Conservation (phyloP, 257 asterid species). For the Forsythia viridissima region DNA sequence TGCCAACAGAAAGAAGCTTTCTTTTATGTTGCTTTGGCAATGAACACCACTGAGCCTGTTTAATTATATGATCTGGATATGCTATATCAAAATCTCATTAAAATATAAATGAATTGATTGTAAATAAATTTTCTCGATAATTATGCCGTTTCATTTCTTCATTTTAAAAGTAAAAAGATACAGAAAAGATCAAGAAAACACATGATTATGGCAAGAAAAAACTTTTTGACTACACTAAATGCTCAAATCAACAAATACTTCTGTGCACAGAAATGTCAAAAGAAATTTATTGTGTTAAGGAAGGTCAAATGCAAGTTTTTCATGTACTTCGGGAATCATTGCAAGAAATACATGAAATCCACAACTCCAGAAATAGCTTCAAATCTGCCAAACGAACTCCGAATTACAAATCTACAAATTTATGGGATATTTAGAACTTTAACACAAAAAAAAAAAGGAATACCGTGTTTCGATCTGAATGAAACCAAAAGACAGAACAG, state of each 20-base stretch:
- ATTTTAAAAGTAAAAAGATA: conserved; percentile 5
- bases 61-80: conserved; percentile 38
- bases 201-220: background rate
- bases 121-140: conserved; percentile 37
- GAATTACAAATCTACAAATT: too few relatives aligned
- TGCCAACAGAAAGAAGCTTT: conserved; percentile 21
- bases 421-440: too few relatives aligned
- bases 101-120: conserved; percentile 31
- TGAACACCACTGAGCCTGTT: conserved; percentile 34
- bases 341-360: background rate
- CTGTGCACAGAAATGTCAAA: background rate
- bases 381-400: too few relatives aligned
- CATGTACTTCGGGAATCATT: conserved; percentile 15
- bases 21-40: conserved; percentile 34
- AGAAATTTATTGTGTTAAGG: too few relatives aligned
- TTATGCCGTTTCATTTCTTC: conserved; percentile 30
- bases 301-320: background rate
- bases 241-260: background rate
- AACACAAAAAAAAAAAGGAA: too few relatives aligned
- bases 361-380: too few relatives aligned
- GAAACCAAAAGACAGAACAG: too few relatives aligned
- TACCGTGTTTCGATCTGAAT: too few relatives aligned
- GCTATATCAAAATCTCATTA: conserved; percentile 37
- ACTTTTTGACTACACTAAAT: background rate
- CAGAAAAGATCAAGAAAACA: background rate